These are phyloP conservation scores for Dacryopinax spathularia DNA, from an alignment of 768 basidiomycete genomes.

Conservation along the genomic window DNA sequence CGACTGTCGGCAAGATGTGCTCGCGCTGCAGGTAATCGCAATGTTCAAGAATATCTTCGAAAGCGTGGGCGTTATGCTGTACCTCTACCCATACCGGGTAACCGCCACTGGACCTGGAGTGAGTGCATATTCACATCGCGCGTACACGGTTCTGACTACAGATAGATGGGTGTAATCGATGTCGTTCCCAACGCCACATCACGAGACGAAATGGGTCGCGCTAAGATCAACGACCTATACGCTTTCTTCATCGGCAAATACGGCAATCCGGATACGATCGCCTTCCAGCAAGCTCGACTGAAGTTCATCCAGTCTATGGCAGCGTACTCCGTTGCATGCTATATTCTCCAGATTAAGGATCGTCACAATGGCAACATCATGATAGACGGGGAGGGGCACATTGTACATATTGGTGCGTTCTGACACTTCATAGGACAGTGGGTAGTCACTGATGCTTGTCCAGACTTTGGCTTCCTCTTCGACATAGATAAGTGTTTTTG, in stretches of 20 bases:
- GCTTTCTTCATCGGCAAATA: slow-evolving; percentile 91
- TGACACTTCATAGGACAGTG: not conserved
- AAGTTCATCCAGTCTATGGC: slow-evolving; percentile 99
- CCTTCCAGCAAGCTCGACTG: slow-evolving; percentile 82
- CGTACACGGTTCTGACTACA: slow-evolving; percentile 1
- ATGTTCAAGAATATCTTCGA: slow-evolving; percentile 99
- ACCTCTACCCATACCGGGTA: slow-evolving; percentile 91
- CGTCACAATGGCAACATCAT: slow-evolving; percentile 99
- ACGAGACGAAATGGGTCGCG: slow-evolving; percentile 96
- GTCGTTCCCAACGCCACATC: slow-evolving; percentile 97
- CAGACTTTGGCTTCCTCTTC: slow-evolving; percentile 90
- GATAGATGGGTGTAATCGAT: slow-evolving; percentile 91
- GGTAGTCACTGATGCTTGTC: slow-evolving; percentile 11
- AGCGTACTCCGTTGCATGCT: slow-evolving; percentile 94
- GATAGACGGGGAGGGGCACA: slow-evolving; percentile 96
- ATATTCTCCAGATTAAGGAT: slow-evolving; percentile 97
- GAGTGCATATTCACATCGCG: slow-evolving; percentile 22
- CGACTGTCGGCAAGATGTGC: slow-evolving; percentile 96
- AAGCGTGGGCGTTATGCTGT: slow-evolving; percentile 72
- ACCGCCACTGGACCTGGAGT: slow-evolving; percentile 95
- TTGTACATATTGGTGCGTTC: slow-evolving; percentile 77
- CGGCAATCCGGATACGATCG: slow-evolving; percentile 73
- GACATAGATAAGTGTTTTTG: slow-evolving; percentile 79
- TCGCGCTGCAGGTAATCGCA: slow-evolving; percentile 91
- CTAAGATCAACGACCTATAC: slow-evolving; percentile 90